Conservation (phyloP, 2,329 filamentous ascomycete species). For the Pseudocercospora eumusae region DNA sequence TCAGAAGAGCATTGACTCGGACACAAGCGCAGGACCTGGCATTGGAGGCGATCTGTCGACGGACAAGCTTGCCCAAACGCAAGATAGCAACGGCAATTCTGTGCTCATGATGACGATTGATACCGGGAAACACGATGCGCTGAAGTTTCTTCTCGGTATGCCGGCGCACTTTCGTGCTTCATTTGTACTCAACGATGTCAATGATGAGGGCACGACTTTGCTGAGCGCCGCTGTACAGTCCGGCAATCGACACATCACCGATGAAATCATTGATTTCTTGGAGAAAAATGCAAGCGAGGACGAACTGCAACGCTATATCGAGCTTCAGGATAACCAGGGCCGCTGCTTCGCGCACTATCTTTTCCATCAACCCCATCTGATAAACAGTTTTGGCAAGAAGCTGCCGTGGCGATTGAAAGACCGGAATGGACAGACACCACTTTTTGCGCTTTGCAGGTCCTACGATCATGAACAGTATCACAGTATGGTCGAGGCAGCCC, state of each 20-base stretch:
- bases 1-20: constrained; percentile 74
- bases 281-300: constrained; percentile 56
- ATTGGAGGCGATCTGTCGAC: constrained; percentile 86
- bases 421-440: constrained; percentile 94
- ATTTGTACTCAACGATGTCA: constrained; percentile 76
- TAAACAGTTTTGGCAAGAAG: constrained; percentile 71
- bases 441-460: constrained; percentile 91
- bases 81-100: constrained; percentile 72
- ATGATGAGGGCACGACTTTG: constrained; percentile 86
- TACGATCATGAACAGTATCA: constrained; percentile 90
- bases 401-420: constrained; percentile 89
- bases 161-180: constrained; percentile 72
- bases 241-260: constrained; percentile 72
- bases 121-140: constrained; percentile 65
- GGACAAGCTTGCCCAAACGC: constrained; percentile 72
- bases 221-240: constrained; percentile 88
- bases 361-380: constrained; percentile 83
- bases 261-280: constrained; percentile 72
- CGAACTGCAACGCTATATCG: constrained; percentile 67
- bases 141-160: constrained; percentile 78
- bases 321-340: constrained; percentile 77
- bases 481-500: constrained; percentile 79
- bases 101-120: constrained; percentile 62
- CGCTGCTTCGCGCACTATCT: constrained; percentile 93
- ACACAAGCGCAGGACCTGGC: constrained; percentile 56